Conservation (phyloP, 352 stramenopile species). For the Nothophytophthora sp. region DNA sequence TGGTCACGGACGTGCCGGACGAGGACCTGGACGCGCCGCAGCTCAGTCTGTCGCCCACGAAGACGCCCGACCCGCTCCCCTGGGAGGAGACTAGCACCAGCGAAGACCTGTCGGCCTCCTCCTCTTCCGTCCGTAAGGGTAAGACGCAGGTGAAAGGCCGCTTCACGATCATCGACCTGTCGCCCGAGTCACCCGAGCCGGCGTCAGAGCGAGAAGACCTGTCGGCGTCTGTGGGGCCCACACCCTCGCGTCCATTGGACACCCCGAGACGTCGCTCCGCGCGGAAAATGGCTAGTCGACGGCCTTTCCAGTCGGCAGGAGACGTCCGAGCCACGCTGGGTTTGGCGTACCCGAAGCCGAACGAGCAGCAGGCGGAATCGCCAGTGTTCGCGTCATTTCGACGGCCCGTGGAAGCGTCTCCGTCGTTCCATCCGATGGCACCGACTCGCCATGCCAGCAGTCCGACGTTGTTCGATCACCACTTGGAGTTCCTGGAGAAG, state of each 20-base stretch:
- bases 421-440: conserved; percentile 16
- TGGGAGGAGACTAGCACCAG: conserved; percentile 13
- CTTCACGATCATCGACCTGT: conserved; percentile 86
- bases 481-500: conserved; percentile 68
- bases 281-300: conserved; percentile 17
- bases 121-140: conserved; percentile 30
- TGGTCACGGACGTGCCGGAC: conserved; percentile 70
- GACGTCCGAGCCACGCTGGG: conserved; percentile 23
- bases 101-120: conserved; percentile 21
- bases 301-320: conserved; percentile 29
- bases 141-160: conserved; percentile 75
- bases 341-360: no score
- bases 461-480: conserved; percentile 62
- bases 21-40: conserved; percentile 29
- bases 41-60: not conserved
- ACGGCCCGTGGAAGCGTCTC: conserved; percentile 7
- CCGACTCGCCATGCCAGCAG: conserved; percentile 36
- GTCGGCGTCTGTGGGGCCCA: conserved; percentile 22
- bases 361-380: conserved; percentile 10
- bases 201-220: conserved; percentile 26
- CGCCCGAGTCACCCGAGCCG: conserved; percentile 49
- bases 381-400: conserved; percentile 25
- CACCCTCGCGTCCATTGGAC: conserved; percentile 14
- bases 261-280: conserved; percentile 10
- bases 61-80: conserved; percentile 1